Base-by-base conservation (phyloP, 1,139 yeast species). In the Wickerhamomyces sp. region DNA sequence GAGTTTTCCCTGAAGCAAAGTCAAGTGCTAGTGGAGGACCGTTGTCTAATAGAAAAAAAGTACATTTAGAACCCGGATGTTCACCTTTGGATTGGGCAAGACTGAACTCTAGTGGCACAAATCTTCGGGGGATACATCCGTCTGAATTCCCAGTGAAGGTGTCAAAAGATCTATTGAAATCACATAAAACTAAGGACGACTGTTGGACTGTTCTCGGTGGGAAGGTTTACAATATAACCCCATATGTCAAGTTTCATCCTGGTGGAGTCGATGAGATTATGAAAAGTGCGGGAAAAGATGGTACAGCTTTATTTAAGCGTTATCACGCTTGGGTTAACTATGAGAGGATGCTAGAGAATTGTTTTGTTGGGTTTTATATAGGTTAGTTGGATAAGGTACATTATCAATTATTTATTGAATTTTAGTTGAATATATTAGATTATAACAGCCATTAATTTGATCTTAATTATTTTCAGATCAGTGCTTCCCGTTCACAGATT, bases 291-390 rank as follows among this genome's bases (percentile, higher is more conserved):
- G 97, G 97, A 0, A 70, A 70, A 44, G 97, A 90, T 56, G 95
- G 94, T 1, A 88, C 96, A 1, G 52, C 63, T n/a, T 55, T 87
- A 46, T 92, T 92, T 55, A 79, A 81, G 60, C 79, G 80, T 60
- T 85, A 84, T 48, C 96, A 89, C 57, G 70, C 87, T 22, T 89
- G 97, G 97, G 95, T 83, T 1, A 90, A 86, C 60, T 86, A 70
- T 35, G 97, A 90, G 51, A 66, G 88, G 48, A 78, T 92, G 75
- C 63, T 92, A 43, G 88, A 78, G 51, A 78, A 76, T 40, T 89
- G 97, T 54, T 63, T 80, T 45, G 73, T 92, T 4, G 98, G 98
- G 2, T 58, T 80, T 28, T 67, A 62, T 39, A 43, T 57, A 18
- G 49, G 51, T 2, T 44, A 19, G 16, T 30, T 17, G n/a, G 14